A percentile compares a stretch with the other conserved stretches of the same genome.
phyloP scores from a whole-genome alignment of 495 filamentous ascomycete species.

The Halenospora varia region DNA sequence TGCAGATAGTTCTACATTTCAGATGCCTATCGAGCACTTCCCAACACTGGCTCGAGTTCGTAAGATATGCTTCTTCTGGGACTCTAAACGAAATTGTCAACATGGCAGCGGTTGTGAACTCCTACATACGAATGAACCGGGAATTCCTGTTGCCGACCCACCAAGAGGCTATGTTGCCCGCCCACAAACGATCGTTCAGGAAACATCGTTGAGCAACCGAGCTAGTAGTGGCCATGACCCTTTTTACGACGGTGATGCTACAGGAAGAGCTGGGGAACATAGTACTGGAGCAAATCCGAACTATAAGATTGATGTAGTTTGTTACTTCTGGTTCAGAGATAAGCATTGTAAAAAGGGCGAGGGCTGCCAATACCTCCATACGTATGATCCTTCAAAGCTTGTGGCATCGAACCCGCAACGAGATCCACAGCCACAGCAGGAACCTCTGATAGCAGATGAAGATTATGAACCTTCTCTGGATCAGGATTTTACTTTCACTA shows the following conservation, averaged over 20 bases:
- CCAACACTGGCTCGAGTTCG: not conserved
- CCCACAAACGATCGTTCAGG: too few relatives aligned
- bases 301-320: not conserved
- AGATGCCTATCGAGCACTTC: too few relatives aligned
- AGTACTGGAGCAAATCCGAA: not conserved
- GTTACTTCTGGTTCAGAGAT: not conserved
- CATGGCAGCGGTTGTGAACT: slow-evolving; percentile 2
- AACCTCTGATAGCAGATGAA: too few relatives aligned
- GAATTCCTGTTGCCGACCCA: slow-evolving; percentile 8
- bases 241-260: too few relatives aligned
- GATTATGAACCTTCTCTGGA: too few relatives aligned
- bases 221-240: too few relatives aligned
- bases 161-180: too few relatives aligned
- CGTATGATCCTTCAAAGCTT: not conserved
- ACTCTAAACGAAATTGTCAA: not conserved
- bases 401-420: too few relatives aligned
- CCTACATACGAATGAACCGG: slow-evolving; percentile 3
- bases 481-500: too few relatives aligned
- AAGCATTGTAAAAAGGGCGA: not conserved
- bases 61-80: slow-evolving; percentile 11
- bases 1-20: too few relatives aligned
- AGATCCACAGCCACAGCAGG: too few relatives aligned
- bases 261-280: not conserved
- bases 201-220: too few relatives aligned
- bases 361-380: not conserved